Evolutionary conservation across 2,329 filamentous ascomycete species (phyloP), one percentile per base, ranked within the genome.

Genomic region (Orbilia quercus): DNA sequence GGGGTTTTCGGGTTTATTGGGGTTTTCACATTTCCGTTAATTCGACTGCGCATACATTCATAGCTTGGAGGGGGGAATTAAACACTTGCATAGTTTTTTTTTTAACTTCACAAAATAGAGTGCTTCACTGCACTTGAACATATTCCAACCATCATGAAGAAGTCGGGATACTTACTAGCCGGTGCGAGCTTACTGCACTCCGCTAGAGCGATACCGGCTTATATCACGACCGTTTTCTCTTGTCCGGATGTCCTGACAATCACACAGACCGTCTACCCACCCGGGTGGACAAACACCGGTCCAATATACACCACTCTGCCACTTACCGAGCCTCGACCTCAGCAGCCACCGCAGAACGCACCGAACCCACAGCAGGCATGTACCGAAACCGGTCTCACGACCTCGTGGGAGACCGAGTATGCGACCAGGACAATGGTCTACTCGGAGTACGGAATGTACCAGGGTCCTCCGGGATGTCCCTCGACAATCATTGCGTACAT

Each of bases 1-100:
- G 69, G 67, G 67, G 67, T 72, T 71, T 64, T 65, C 53, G 67
- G 69, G 59, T 72, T 72, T 59, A 65, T 72, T 72, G 59, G 69
- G 63, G 53, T 66, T 73, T 62, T 54, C 36, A n/a, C n/a, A n/a
- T n/a, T n/a, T n/a, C n/a, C n/a, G n/a, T n/a, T n/a, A n/a, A n/a
- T n/a, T n/a, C n/a, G n/a, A n/a, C n/a, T n/a, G n/a, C n/a, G n/a
- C n/a, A n/a, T n/a, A n/a, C n/a, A n/a, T n/a, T n/a, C n/a, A n/a
- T n/a, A n/a, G n/a, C n/a, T n/a, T n/a, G n/a, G n/a, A n/a, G n/a
- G n/a, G n/a, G n/a, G n/a, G n/a, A n/a, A n/a, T n/a, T n/a, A n/a
- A n/a, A n/a, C n/a, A n/a, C n/a, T n/a, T n/a, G n/a, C n/a, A n/a
- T n/a, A n/a, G n/a, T 59, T 31, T 23, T 66, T 66, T 59, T 45